Evolutionary conservation across 2,329 filamentous ascomycete genomes (phyloP), one percentile per base, ranked within the genome.

Genomic region (Tolypocladium ophioglossoides): DNA sequence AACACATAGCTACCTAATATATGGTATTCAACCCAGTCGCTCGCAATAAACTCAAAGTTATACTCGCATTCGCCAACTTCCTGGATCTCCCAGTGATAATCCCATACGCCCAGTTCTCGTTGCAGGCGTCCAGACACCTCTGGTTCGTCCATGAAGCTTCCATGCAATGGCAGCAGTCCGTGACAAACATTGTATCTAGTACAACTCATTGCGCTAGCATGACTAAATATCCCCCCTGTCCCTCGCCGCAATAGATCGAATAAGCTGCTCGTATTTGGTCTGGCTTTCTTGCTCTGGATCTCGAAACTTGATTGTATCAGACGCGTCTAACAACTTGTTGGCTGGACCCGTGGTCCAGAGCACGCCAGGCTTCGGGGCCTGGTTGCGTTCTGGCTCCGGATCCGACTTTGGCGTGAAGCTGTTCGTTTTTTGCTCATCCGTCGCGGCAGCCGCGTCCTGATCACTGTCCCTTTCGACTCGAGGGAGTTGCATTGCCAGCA

Each of bases 401-500:
- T 68, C 68, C 11, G 61, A 58, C 53, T 64, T 68, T 16, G 66
- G 64, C 9, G 65, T 66, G 9, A 64, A 64, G 38, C 61, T 62
- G 52, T 62, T 66, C 3, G 64, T 62, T 54, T 62, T 70, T 35
- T 59, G 56, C 39, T 70, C 69, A 22, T 72, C 67, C 4, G 56
- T 41, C 5, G 34, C 55, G 22, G 54, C 55, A 12, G 54, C 57
- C 6, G 59, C 60, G 12, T 68, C 65, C 37, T 64, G 65, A 2
- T 70, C 67, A n/a, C 62, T 61, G 3, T 68, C 66, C 27, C 63
- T 60, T 8, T 58, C 58, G 18, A 57, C 67, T 50, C 76, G 75
- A 0, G 83, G 83, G 16, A 87, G 72, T 50, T 82, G 77, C 83
- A 86, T 86, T 12, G 84, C 84, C 32, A 87, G 70, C 24, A 86